Evolutionary conservation across 73 alveolate genomes (phyloP), one percentile per base, ranked within the genome.

Genomic region (Paramecium caudatum): DNA sequence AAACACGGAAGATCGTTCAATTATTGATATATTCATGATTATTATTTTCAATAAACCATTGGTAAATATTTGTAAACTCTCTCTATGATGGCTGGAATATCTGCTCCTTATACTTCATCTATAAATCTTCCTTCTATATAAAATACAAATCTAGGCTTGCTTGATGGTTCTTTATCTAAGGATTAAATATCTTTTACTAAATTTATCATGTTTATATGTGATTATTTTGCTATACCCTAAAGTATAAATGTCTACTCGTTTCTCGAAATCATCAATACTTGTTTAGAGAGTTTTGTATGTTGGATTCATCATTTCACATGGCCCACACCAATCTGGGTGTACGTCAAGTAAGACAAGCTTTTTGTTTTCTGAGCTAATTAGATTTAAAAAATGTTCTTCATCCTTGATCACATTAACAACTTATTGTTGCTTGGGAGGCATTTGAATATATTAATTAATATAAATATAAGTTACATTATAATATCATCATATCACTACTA

Each of bases 271-370:
- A 86, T 86, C 93, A 1, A 86, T 86, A 25, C 80, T 86, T 25
- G 84, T 63, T 39, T 62, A 43, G 25, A 86, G 55, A 23, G 46
- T 62, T 62, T 86, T 86, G 41, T 86, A 86, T 17, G 93, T 86
- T 9, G 93, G 93, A 39, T 43, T 33, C 93, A 86, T 86, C 68
- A 78, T 78, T 27, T 70, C 84, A 55, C 93, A 86, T 36, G 93
- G 93, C 5, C 93, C 93, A 21, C 90, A 86, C 93, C 93, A 86
- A 34, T 78, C 93, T 21, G 93, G 93, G 30, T 86, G 84, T 21
- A 86, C 93, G 46, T 86, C 93, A 10, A 86, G 43, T 19, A 86
- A 32, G 17, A 86, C 47, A 30, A 74, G 32, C 30, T 74, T 74
- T 23, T 36, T 74, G 19, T 74, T 74, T 23, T 74, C 88, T 19